phyloP scores from a whole-genome alignment of 495 filamentous ascomycete genomes.

The Tirmania nivea region DNA sequence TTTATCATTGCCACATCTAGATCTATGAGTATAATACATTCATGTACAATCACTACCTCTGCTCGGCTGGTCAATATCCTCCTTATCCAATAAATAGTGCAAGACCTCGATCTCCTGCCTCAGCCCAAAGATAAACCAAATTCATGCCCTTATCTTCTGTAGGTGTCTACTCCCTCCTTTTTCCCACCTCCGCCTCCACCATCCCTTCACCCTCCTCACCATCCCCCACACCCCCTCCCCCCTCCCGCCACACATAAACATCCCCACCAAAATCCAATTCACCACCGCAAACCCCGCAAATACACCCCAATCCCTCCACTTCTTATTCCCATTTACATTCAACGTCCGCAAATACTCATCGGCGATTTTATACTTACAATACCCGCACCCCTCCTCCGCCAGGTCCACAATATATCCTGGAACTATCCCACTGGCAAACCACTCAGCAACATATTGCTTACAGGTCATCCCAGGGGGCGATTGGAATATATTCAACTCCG shows the following conservation, averaged over 20 bases:
- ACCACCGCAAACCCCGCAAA: slow-evolving; percentile 54
- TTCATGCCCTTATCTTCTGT: too few species aligned
- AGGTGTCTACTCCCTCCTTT: background rate
- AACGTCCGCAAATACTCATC: slow-evolving; percentile 45
- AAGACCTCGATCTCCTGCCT: too few species aligned
- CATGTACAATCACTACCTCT: too few species aligned
- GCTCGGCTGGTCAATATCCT: too few species aligned
- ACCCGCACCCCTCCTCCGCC: slow-evolving; percentile 35
- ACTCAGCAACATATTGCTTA: slow-evolving; percentile 26
- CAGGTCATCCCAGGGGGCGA: slow-evolving; percentile 43
- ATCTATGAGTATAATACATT: too few species aligned
- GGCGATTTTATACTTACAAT: slow-evolving; percentile 47
- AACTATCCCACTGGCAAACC: slow-evolving; percentile 9
- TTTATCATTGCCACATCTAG: too few species aligned
- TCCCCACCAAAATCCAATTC: slow-evolving; percentile 64
- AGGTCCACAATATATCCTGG: slow-evolving; percentile 28
- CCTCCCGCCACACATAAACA: slow-evolving; percentile 52
- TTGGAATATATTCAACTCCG: slow-evolving; percentile 45
- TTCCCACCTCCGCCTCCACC: background rate
- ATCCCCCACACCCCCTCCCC: slow-evolving; percentile 6
- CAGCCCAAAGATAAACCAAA: too few species aligned
- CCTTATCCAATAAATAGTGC: too few species aligned
- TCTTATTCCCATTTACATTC: slow-evolving; percentile 30
- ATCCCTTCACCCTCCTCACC: background rate
- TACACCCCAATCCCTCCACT: slow-evolving; percentile 60